Base-by-base conservation (phyloP, 2,329 filamentous ascomycete species). In the Cephalotrichum gorgonifer region DNA sequence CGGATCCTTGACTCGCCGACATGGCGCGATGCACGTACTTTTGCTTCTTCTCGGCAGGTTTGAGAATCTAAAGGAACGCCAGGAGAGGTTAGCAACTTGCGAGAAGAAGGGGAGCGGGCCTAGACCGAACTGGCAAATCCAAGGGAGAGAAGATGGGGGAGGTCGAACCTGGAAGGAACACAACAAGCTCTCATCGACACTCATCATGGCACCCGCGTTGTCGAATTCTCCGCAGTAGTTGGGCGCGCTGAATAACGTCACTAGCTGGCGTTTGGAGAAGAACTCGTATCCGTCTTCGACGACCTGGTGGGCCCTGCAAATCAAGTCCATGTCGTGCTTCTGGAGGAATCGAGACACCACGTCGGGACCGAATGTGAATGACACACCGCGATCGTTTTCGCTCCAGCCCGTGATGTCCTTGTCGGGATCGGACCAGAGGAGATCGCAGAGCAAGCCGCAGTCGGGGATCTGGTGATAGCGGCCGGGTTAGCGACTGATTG, bases 1-100 rank as follows among this genome's bases (percentile, higher is more conserved):
- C 49, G 50, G 51, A 44, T 33, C 52, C 58, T 55, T 55, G 56
- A 54, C 54, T 52, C 73, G 78, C 77, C 73, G 79, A 82, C 70
- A 85, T 76, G 73, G 78, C 76, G 73, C 76, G 76, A 74, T 82
- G 79, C 66, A 94, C 90, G 78, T 95, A 97, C 90, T 97, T 97
- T 88, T 96, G 91, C 85, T 98, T 98, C 85, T 98, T 98, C 81
- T 98, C 93, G 70, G 93, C 93, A 64, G 93, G 93, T 78, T 97
- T 98, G 75, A 98, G 79, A 66, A 98, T 97, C 88, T 95, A 59
- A 26, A 48, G 28, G 14, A 26, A 14, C 26, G 25, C 25, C 12
- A 31, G 15, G 26, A 27, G 49, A 58, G 20, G 30, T 38, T 38
- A 44, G 30, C 20, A 17, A 9, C 4, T n/a, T n/a, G 35, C 35